phyloP scores from a whole-genome alignment of 345 rosid species.

The Euphorbia pulcherrima region DNA sequence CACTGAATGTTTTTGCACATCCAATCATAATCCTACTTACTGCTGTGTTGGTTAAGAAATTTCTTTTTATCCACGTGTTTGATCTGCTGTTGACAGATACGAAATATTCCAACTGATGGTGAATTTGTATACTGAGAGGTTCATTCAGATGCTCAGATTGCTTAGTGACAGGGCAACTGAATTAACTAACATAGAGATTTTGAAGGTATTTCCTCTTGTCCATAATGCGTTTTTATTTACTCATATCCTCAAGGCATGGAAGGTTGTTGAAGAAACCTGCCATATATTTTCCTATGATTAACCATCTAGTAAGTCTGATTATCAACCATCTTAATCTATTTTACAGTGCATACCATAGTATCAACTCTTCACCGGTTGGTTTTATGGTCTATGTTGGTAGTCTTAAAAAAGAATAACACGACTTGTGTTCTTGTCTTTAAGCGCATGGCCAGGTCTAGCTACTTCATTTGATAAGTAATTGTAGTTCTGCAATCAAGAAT shows the following conservation, averaged over 20 bases:
- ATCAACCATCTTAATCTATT: conserved; percentile 1
- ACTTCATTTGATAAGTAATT: background rate
- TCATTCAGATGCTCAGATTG: conserved; percentile 96
- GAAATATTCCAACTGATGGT: conserved; percentile 99
- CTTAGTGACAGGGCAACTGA: conserved; percentile 90
- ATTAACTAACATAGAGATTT: conserved; percentile 89
- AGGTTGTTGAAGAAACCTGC: background rate
- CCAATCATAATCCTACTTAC: background rate
- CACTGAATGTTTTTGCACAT: background rate
- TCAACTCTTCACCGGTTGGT: background rate
- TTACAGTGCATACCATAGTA: conserved; percentile 4
- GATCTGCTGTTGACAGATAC: conserved; percentile 59
- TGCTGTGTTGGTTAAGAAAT: background rate
- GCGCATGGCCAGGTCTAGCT: background rate
- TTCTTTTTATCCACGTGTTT: background rate
- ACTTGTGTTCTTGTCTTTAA: background rate
- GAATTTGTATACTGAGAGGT: conserved; percentile 95
- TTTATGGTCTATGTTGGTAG: background rate
- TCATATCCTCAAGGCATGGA: conserved; percentile 1
- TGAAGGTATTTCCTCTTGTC: conserved; percentile 55
- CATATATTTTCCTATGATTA: background rate
- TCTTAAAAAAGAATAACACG: background rate
- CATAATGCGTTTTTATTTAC: conserved; percentile 10
- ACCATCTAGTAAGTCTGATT: conserved; percentile 1
- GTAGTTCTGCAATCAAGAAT: background rate